Evolutionary conservation across 2,329 filamentous ascomycete species (phyloP).

Genomic region (Didymosphaeria variabile): DNA sequence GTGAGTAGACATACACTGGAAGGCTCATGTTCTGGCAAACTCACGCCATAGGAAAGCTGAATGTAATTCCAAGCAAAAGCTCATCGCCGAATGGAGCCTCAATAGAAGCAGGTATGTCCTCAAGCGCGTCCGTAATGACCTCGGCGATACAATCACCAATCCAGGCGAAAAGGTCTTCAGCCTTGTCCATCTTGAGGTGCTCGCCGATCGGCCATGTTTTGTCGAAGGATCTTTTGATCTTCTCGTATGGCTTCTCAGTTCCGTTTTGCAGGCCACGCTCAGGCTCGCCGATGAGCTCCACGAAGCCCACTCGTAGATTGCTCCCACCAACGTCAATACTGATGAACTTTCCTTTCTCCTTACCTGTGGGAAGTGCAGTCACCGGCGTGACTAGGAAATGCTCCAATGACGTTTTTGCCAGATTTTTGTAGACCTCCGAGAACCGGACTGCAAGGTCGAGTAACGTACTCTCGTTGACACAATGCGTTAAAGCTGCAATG

Average conservation of each 20-base stretch:
- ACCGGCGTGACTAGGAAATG: slow-evolving; percentile 54
- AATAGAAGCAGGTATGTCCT: slow-evolving; percentile 36
- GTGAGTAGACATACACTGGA: slow-evolving; percentile 20
- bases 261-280: slow-evolving; percentile 40
- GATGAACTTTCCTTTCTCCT: slow-evolving; percentile 69
- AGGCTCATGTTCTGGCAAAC: slow-evolving; percentile 16
- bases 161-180: slow-evolving; percentile 81
- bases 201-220: slow-evolving; percentile 78
- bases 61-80: slow-evolving; percentile 73
- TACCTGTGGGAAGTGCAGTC: slow-evolving; percentile 57
- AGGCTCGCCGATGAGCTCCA: slow-evolving; percentile 65
- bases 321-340: slow-evolving; percentile 67
- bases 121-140: slow-evolving; percentile 69
- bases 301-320: slow-evolving; percentile 73
- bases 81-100: slow-evolving; percentile 51
- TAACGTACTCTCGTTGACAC: slow-evolving; percentile 41
- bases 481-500: slow-evolving; percentile 44
- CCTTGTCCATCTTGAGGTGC: slow-evolving; percentile 76
- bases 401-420: slow-evolving; percentile 47
- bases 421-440: slow-evolving; percentile 45
- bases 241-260: slow-evolving; percentile 34
- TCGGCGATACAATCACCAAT: slow-evolving; percentile 80
- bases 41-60: slow-evolving; percentile 72
- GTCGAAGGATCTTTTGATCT: slow-evolving; percentile 69
- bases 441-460: slow-evolving; percentile 47